Conservation (phyloP, 805 yeast genomes). For the Jamesozyma lodderae region DNA sequence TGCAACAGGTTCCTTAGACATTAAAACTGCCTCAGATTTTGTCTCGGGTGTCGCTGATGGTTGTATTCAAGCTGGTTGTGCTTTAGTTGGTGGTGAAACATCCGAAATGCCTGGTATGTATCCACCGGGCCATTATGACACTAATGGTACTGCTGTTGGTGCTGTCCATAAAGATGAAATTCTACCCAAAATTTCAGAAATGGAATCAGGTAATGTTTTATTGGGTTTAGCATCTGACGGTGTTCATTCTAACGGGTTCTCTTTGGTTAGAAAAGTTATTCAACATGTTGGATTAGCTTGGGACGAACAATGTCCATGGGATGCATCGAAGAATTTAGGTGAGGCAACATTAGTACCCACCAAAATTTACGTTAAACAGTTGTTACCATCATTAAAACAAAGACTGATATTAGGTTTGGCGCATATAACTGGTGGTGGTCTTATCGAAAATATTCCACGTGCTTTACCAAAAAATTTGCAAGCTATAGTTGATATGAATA, state of each 20-base stretch:
- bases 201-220: conserved; percentile 73
- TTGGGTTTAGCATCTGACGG: conserved; percentile 89
- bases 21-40: conserved; percentile 74
- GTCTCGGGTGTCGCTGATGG: conserved; percentile 96
- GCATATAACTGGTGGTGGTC: conserved; percentile 97
- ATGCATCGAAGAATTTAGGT: conserved; percentile 60
- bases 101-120: conserved; percentile 99
- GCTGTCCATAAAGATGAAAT: conserved; percentile 73
- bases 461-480: conserved; percentile 74
- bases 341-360: conserved; percentile 85
- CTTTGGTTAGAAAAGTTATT: conserved; percentile 85
- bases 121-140: conserved; percentile 89
- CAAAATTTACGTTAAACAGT: conserved; percentile 85
- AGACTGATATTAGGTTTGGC: conserved; percentile 78
- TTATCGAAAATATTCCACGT: conserved; percentile 92
- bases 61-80: conserved; percentile 91
- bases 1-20: conserved; percentile 88
- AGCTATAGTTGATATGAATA: conserved; percentile 68
- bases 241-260: conserved; percentile 93
- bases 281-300: conserved; percentile 67
- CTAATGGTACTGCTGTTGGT: conserved; percentile 97
- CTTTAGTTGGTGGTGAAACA: conserved; percentile 97
- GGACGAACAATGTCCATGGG: conserved; percentile 81
- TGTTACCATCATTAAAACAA: conserved; percentile 63
- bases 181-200: conserved; percentile 58